Evolutionary conservation across 805 yeast species (phyloP).

Genomic region (Starmerella apis): DNA sequence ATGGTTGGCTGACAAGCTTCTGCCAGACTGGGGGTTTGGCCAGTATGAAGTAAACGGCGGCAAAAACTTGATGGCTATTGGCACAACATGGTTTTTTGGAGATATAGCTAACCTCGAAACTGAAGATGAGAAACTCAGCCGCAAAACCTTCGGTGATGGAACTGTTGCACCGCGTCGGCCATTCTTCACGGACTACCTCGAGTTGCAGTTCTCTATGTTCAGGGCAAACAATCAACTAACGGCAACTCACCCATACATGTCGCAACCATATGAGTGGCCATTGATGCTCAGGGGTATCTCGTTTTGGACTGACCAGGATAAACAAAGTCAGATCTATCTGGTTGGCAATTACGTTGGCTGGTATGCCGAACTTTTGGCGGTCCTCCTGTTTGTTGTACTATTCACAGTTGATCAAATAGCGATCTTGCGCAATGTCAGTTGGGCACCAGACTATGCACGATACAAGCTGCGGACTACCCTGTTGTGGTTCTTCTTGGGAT

Average conservation of each 20-base stretch:
- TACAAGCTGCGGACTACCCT: constrained; percentile 66
- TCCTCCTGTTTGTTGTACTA: constrained; percentile 50
- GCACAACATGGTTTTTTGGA: constrained; percentile 70
- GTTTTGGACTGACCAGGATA: constrained; percentile 71
- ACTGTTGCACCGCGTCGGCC: constrained; percentile 33
- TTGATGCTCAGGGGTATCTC: constrained; percentile 81
- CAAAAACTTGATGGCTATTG: constrained; percentile 58
- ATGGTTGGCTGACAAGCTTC: constrained; percentile 62
- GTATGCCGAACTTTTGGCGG: constrained; percentile 22
- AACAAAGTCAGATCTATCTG: constrained; percentile 69
- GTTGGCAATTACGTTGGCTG: constrained; percentile 76
- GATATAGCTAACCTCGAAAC: constrained; percentile 45
- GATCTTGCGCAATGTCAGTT: constrained; percentile 54
- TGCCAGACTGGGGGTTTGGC: constrained; percentile 91
- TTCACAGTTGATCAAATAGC: constrained; percentile 66
- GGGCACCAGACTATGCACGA: constrained; percentile 44
- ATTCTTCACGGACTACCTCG: constrained; percentile 80
- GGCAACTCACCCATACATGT: constrained; percentile 89
- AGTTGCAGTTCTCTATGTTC: constrained; percentile 81
- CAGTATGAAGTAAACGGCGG: constrained; percentile 95
- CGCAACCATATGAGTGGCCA: constrained; percentile 89
- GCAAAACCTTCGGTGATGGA: constrained; percentile 21
- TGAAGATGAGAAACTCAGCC: constrained; percentile 50
- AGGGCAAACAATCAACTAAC: constrained; percentile 79
- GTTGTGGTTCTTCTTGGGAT: constrained; percentile 75